Evolutionary conservation across 306 rosid species (phyloP), one percentile per base, ranked within the genome.

Genomic region (Cicer judaicum): DNA sequence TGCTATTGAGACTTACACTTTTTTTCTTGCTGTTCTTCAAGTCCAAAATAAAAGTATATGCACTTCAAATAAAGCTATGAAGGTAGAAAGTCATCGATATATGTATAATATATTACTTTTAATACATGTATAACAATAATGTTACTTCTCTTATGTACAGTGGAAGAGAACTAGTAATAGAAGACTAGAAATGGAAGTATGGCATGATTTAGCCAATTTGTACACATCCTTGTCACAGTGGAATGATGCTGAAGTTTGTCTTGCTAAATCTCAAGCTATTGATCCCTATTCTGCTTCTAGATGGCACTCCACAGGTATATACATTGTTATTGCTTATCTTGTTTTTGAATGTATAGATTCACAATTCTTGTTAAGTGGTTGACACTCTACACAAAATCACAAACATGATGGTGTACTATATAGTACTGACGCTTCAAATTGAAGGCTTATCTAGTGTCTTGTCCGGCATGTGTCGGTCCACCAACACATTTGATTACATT

Each of bases 191-290:
- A 88, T 87, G 89, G 97, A 93, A 86, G 84, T 89, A 36, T 93
- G 98, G 98, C 91, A 88, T 69, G 97, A 93, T 73, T 87, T 93
- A 53, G 96, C 97, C 39, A 81, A 89, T 15, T 60, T 89, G 15
- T 93, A 93, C 74, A 89, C 80, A 11, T 75, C 83, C 36, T 80
- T 89, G 70, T 91, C 97, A 7, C 90, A 84, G 44, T 93, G 97
- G 97, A 78, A 73, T 46, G 98, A 93, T 55, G 97, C 97, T 44
- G 97, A 93, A 82, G 84, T 89, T 67, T 93, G 97, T 70, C 91
- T 91, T 46, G 85, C 94, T 62, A 93, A 91, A 80, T 89, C 93
- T 44, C 80, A 72, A 72, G 87, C 88, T 55, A 89, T 93, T 74
- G 70, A 88, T 84, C 96, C 98, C 13, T 87, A 88, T 83, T 93